Conservation (phyloP, 768 basidiomycete species). For the Amanita pseudoporphyria region DNA sequence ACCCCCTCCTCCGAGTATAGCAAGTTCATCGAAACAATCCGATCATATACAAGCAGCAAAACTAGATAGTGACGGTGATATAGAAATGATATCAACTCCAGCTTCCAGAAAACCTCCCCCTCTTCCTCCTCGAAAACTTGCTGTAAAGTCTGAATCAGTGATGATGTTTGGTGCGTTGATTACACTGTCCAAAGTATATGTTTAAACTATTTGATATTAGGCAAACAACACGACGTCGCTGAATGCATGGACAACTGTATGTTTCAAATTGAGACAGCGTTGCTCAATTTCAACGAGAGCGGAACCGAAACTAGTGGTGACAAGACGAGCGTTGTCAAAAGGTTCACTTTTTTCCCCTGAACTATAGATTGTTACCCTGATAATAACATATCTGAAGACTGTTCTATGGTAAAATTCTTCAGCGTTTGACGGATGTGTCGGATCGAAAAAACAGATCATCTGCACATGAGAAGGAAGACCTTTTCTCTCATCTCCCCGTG, state of each 20-base stretch:
- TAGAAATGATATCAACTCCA: slow-evolving; percentile 22
- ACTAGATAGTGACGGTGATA: slow-evolving; percentile 22
- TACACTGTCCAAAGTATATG: slow-evolving; percentile 5
- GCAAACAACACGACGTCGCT: slow-evolving; percentile 94
- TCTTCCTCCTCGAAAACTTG: slow-evolving; percentile 43
- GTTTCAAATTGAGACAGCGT: slow-evolving; percentile 94
- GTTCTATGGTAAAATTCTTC: slow-evolving; percentile 84
- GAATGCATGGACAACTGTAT: slow-evolving; percentile 99
- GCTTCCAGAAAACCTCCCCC: slow-evolving; percentile 38
- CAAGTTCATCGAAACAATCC: slow-evolving; percentile 9
- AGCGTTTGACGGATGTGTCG: slow-evolving; percentile 31
- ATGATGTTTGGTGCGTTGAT: slow-evolving; percentile 80
- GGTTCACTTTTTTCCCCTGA: slow-evolving; percentile 30
- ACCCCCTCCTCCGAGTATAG: slow-evolving; percentile 15
- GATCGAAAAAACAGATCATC: slow-evolving; percentile 33
- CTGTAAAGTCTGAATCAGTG: slow-evolving; percentile 53
- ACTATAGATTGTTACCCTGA: not conserved
- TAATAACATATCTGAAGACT: slow-evolving; percentile 21
- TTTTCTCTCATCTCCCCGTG: slow-evolving; percentile 90
- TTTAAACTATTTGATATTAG: slow-evolving; percentile 27
- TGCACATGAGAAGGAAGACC: slow-evolving; percentile 78
- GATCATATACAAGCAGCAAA: slow-evolving; percentile 2
- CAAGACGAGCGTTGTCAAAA: slow-evolving; percentile 73
- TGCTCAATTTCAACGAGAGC: slow-evolving; percentile 60
- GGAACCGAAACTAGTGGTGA: slow-evolving; percentile 36